These are phyloP conservation scores for Saururus chinensis DNA, from an alignment of 164 flowering plant genomes.

Conservation along the genomic window DNA sequence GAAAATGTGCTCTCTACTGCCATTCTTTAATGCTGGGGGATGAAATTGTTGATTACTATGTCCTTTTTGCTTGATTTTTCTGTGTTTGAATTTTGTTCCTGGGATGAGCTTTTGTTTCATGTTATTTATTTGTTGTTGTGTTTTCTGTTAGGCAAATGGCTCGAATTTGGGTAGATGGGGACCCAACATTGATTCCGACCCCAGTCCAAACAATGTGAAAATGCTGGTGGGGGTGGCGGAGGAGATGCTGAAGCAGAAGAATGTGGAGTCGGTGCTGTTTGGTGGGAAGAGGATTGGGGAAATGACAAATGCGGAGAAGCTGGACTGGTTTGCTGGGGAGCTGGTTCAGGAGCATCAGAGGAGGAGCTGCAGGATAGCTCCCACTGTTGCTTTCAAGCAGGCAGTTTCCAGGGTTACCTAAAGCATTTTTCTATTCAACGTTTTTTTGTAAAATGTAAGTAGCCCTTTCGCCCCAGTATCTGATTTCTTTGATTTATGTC, in stretches of 20 bases:
- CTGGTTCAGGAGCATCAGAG: constrained; percentile 86
- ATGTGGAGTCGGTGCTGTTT: constrained; percentile 82
- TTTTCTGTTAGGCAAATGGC: constrained; percentile 2
- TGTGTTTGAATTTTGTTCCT: neutral
- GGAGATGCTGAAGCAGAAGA: constrained; percentile 64
- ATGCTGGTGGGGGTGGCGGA: constrained; percentile 4
- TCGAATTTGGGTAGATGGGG: neutral
- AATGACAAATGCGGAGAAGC: constrained; percentile 69
- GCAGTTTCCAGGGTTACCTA: constrained; percentile 28
- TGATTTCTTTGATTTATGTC: too few relatives aligned
- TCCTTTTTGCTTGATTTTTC: neutral
- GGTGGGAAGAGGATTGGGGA: constrained; percentile 74
- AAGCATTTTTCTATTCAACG: neutral
- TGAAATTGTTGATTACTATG: neutral
- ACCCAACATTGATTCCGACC: constrained; percentile 4
- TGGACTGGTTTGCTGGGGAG: constrained; percentile 91
- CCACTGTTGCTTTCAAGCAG: constrained; percentile 97
- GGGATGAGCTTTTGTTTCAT: too few relatives aligned
- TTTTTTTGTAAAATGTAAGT: too few relatives aligned
- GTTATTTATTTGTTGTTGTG: neutral
- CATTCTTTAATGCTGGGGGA: neutral
- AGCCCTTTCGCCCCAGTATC: too few relatives aligned
- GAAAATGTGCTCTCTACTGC: too few relatives aligned
- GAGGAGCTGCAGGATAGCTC: constrained; percentile 92
- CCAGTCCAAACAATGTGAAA: constrained; percentile 6